Evolutionary conservation across 1,284 basidiomycete genomes (phyloP).

Genomic region (Cryptococcus jaspeensis): DNA sequence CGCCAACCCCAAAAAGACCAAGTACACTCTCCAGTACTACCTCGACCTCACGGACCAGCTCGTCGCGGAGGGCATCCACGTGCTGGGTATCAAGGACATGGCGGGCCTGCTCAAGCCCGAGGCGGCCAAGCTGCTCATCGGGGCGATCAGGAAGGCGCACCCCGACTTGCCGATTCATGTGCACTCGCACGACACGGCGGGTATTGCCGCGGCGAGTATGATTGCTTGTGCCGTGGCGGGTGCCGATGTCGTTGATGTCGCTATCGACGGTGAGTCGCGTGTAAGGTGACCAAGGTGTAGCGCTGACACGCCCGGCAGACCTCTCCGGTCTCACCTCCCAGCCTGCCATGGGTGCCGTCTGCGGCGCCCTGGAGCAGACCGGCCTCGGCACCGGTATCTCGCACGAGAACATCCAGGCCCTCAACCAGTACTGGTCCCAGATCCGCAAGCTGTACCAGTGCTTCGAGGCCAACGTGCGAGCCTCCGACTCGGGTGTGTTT

Average conservation of each 20-base stretch:
- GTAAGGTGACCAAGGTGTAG: background rate
- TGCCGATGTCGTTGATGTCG: slow-evolving; percentile 96
- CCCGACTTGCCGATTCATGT: slow-evolving; percentile 99
- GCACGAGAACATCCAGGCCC: slow-evolving; percentile 94
- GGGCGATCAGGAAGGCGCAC: slow-evolving; percentile 91
- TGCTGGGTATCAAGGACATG: slow-evolving; percentile 99
- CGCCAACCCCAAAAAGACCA: slow-evolving; percentile 89
- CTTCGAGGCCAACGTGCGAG: slow-evolving; percentile 98
- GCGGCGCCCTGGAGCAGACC: slow-evolving; percentile 93
- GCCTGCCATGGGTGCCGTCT: slow-evolving; percentile 96
- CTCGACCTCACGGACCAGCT: slow-evolving; percentile 93
- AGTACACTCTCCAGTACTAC: slow-evolving; percentile 99
- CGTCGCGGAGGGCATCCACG: slow-evolving; percentile 92
- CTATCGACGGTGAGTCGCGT: slow-evolving; percentile 80
- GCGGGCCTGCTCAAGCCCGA: slow-evolving; percentile 95
- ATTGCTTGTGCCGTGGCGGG: slow-evolving; percentile 92
- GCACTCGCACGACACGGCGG: slow-evolving; percentile 99
- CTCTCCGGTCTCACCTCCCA: slow-evolving; percentile 99
- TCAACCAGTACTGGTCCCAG: slow-evolving; percentile 99
- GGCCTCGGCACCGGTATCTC: slow-evolving; percentile 93
- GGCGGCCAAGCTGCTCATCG: slow-evolving; percentile 85
- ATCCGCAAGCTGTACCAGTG: slow-evolving; percentile 92
- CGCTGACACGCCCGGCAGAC: slow-evolving; percentile 55
- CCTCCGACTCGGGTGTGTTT: slow-evolving; percentile 95
- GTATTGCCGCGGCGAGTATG: slow-evolving; percentile 96